These are phyloP conservation scores for Penicillium paxilli DNA, from an alignment of 495 filamentous ascomycete species.

Conservation along the genomic window DNA sequence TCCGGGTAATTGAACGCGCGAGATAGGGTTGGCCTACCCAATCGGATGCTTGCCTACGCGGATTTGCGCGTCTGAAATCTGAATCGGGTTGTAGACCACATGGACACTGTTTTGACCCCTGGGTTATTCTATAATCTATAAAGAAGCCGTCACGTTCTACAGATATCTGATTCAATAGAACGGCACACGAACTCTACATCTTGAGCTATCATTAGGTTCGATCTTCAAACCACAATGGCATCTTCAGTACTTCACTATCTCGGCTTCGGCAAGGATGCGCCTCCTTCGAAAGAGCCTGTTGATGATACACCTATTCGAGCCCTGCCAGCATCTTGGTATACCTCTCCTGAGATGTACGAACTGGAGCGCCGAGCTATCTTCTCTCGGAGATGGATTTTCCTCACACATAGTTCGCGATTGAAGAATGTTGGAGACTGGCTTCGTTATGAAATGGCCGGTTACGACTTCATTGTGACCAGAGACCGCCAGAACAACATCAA, in stretches of 20 bases:
- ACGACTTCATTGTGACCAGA: constrained; percentile 45
- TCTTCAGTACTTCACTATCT: constrained; percentile 35
- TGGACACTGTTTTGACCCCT: background rate
- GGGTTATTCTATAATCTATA: background rate
- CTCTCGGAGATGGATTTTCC: constrained; percentile 49
- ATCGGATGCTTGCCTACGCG: background rate
- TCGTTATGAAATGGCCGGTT: constrained; percentile 48
- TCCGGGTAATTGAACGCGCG: background rate
- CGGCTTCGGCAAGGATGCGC: constrained; percentile 23
- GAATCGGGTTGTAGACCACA: background rate
- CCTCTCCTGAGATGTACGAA: constrained; percentile 48
- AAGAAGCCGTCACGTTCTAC: background rate
- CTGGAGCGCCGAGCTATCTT: constrained; percentile 54
- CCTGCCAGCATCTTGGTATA: constrained; percentile 53
- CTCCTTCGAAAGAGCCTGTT: constrained; percentile 13
- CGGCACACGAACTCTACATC: background rate
- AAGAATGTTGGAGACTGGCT: constrained; percentile 49
- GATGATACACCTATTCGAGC: constrained; percentile 29
- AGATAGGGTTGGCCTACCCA: background rate
- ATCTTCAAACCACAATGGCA: constrained; percentile 10
- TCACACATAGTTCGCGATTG: constrained; percentile 49
- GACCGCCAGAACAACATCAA: constrained; percentile 49
- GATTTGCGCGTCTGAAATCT: background rate
- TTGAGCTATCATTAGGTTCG: background rate
- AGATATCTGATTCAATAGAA: background rate